Evolutionary conservation across 2,329 filamentous ascomycete species (phyloP), one percentile per base, ranked within the genome.

Genomic region (Phaeoacremonium minimum): DNA sequence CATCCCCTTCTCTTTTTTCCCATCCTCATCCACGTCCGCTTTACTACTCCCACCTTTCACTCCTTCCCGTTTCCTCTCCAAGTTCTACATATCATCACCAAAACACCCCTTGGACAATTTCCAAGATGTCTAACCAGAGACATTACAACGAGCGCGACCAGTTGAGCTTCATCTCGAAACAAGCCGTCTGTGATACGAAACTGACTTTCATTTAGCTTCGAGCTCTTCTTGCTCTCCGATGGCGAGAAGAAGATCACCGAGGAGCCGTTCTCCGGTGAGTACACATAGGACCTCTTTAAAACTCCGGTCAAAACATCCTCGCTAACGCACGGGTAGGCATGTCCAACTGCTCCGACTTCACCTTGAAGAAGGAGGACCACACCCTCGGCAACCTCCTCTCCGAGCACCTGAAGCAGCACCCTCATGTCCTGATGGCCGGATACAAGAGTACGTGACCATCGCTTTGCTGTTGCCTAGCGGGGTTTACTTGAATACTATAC

Each of bases 341-440:
- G 58, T 87, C 91, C 15, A 95, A 95, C 59, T 89, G 87, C n/a
- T 86, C 88, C 8, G 86, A 96, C 63, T 98, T 98, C 68, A 81
- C 87, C 41, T 82, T 98, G 65, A 87, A 88, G 65, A 97, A 96
- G 63, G 93, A 98, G 62, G 93, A 98, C 52, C 91, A 96, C 66
- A 96, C 91, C 2, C 77, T 98, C 17, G 93, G 84, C 51, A 96
- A 98, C 61, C 75, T 98, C 38, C 75, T 98, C 38, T 78, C 85
- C 32, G 83, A 87, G 53, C 87, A 91, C 52, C 83, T 98, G 39
- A 82, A 93, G 66, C 82, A 86, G 59, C 85, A 87, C 52, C 77
- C 80, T 14, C 83, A 94, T 57, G 85, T 98, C 50, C 71, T 85
- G 51, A 95, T 97, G 73, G 83, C 90, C 41, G 93, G 85, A 11